Evolutionary conservation across 176 grass and related monocot species (phyloP).

Genomic region (Aegilops longissima): DNA sequence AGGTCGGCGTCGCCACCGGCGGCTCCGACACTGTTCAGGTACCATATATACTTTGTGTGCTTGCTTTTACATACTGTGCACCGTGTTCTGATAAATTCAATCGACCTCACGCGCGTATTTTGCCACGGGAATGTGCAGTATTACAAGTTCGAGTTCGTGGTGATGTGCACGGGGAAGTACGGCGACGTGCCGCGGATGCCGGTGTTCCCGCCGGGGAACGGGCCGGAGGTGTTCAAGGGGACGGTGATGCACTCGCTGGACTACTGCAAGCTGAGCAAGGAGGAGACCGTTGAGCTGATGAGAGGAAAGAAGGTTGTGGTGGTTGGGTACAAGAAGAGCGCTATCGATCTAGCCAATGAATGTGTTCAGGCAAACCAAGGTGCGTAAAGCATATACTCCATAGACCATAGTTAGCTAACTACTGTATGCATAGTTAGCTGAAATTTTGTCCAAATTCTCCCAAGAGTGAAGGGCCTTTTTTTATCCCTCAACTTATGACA

Average conservation of each 20-base stretch:
- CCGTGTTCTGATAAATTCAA: neutral
- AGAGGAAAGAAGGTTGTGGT: slow-evolving; percentile 89
- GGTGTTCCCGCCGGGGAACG: slow-evolving; percentile 56
- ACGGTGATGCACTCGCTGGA: slow-evolving; percentile 81
- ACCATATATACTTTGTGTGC: neutral
- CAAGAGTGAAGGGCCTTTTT: neutral
- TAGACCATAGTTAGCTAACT: neutral
- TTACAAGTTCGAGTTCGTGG: slow-evolving; percentile 87
- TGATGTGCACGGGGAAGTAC: slow-evolving; percentile 98
- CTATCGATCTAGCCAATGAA: slow-evolving; percentile 84
- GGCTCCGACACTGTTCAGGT: slow-evolving; percentile 49
- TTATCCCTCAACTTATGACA: too few species aligned
- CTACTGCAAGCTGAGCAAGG: slow-evolving; percentile 82
- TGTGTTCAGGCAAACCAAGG: slow-evolving; percentile 90
- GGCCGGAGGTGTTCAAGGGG: slow-evolving; percentile 71
- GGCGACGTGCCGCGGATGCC: slow-evolving; percentile 81
- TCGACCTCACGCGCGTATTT: too few species aligned
- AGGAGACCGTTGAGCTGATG: slow-evolving; percentile 68
- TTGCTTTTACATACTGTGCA: too few species aligned
- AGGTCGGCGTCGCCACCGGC: slow-evolving; percentile 62
- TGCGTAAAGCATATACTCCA: neutral
- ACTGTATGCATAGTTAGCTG: neutral
- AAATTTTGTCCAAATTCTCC: neutral
- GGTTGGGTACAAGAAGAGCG: slow-evolving; percentile 95
- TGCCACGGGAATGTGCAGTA: slow-evolving; percentile 21